phyloP scores from a whole-genome alignment of 2,329 filamentous ascomycete genomes.

The Trichoderma atrobrunneum region DNA sequence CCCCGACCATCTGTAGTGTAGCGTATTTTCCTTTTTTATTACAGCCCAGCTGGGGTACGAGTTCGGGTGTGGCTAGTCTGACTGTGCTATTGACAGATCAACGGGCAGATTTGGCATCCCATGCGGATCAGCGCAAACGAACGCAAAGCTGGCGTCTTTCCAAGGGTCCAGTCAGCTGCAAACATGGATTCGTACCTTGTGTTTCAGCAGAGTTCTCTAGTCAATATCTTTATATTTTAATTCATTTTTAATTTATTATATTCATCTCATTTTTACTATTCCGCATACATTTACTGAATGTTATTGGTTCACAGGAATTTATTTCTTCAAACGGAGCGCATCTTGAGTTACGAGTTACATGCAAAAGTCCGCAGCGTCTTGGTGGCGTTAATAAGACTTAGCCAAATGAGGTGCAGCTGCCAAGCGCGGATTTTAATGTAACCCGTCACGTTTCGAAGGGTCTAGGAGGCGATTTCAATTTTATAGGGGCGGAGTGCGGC shows the following conservation, averaged over 20 bases:
- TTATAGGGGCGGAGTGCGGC: conserved; percentile 10
- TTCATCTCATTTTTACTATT: neutral
- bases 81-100: conserved; percentile 1
- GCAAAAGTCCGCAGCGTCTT: neutral
- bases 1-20: neutral
- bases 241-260: neutral
- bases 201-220: neutral
- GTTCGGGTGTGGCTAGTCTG: neutral
- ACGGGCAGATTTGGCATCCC: neutral
- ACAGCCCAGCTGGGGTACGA: neutral
- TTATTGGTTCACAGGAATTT: no score
- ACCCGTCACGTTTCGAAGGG: conserved; percentile 11
- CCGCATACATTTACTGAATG: neutral
- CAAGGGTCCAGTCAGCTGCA: neutral
- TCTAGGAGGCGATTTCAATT: conserved; percentile 7
- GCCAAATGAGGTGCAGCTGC: conserved; percentile 3
- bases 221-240: neutral
- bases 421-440: conserved; percentile 17
- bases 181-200: neutral
- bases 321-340: no score
- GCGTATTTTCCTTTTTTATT: neutral
- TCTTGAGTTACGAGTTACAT: no score
- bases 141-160: neutral
- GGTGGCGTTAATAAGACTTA: neutral
- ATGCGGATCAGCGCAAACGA: conserved; percentile 1